A percentile compares a stretch with the other conserved stretches of the same genome.
Conservation (phyloP, 768 basidiomycete species). For the Podaxis mareebaensis region DNA sequence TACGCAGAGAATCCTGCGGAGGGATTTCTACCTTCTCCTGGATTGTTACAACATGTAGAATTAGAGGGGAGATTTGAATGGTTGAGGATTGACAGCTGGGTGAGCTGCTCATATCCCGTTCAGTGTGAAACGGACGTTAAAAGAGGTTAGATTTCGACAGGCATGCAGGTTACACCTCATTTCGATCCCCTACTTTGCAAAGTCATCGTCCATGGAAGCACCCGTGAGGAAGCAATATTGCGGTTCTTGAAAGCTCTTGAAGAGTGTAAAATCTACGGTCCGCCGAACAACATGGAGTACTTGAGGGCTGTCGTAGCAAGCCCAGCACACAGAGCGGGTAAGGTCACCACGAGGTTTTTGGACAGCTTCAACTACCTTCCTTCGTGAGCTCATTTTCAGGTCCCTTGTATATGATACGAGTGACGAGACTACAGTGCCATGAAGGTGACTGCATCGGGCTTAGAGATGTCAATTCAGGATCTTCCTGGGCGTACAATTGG, state of each 20-base stretch:
- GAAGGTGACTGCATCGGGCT: constrained; percentile 53
- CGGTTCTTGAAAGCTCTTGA: constrained; percentile 41
- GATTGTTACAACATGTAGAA: constrained; percentile 58
- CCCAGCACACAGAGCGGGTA: constrained; percentile 39
- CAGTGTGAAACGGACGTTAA: background rate
- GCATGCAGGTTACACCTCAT: constrained; percentile 49
- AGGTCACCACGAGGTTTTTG: constrained; percentile 51
- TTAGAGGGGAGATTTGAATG: constrained; percentile 40
- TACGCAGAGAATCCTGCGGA: constrained; percentile 65
- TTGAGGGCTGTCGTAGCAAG: constrained; percentile 44
- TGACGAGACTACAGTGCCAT: constrained; percentile 37
- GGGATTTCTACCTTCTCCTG: constrained; percentile 58
- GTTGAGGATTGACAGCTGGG: constrained; percentile 66
- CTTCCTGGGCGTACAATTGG: constrained; percentile 53
- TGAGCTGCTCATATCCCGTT: constrained; percentile 21
- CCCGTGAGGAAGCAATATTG: constrained; percentile 45
- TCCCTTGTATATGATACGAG: background rate
- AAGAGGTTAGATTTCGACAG: constrained; percentile 42
- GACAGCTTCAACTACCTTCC: constrained; percentile 42
- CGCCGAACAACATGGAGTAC: constrained; percentile 60
- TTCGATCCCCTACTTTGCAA: constrained; percentile 66
- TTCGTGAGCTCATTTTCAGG: constrained; percentile 28
- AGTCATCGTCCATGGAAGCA: constrained; percentile 50
- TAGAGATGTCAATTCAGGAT: constrained; percentile 62
- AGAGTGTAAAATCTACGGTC: constrained; percentile 48